phyloP scores from a whole-genome alignment of 1,139 yeast species.

The Pneumocystis jirovecii region DNA sequence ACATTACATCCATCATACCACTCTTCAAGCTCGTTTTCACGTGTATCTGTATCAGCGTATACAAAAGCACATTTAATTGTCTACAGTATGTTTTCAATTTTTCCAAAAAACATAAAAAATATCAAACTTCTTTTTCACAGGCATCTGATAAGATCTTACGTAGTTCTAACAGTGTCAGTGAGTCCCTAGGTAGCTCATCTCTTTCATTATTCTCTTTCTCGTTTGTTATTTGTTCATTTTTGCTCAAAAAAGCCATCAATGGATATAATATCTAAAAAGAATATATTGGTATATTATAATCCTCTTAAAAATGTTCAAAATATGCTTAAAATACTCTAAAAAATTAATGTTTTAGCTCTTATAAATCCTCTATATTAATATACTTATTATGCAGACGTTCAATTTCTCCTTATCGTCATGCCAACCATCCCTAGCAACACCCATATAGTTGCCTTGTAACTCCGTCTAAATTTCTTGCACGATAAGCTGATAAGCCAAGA shows the following conservation, averaged over 20 bases:
- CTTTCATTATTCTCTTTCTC: background rate
- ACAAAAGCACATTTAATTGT: slow-evolving; percentile 20
- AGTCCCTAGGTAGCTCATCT: slow-evolving; percentile 1
- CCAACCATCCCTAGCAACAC: no score
- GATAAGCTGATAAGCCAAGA: background rate
- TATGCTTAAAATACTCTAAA: no score
- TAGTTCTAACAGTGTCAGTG: slow-evolving; percentile 7
- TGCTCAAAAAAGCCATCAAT: background rate
- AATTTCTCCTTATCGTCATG: no score
- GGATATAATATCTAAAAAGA: background rate
- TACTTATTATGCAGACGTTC: no score
- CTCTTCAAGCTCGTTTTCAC: slow-evolving; percentile 22
- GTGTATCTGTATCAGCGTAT: slow-evolving; percentile 19
- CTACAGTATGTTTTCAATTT: slow-evolving; percentile 3
- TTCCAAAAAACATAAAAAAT: background rate
- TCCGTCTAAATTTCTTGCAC: no score
- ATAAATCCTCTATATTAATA: no score
- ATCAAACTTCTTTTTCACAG: background rate
- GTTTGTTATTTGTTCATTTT: background rate
- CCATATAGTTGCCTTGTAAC: no score
- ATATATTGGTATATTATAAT: background rate
- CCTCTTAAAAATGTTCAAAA: background rate
- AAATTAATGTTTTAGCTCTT: no score
- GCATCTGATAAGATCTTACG: background rate
- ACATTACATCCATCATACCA: slow-evolving; percentile 24